Evolutionary conservation across 768 basidiomycete genomes (phyloP).

Genomic region (Suillus occidentalis): DNA sequence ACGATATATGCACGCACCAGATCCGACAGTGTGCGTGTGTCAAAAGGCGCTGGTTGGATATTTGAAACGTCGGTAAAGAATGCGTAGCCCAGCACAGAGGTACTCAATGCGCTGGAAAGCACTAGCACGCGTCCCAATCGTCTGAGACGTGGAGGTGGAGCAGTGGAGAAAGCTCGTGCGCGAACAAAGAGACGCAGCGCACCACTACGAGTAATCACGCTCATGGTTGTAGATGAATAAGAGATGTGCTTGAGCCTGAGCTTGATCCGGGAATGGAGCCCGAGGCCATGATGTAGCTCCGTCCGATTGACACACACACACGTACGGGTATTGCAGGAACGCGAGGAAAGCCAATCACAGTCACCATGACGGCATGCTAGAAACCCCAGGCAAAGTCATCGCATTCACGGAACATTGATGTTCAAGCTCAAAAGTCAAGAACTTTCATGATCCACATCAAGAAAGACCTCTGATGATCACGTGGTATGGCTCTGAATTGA

Average conservation of each 20-base stretch:
- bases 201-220: neutral
- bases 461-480: too few species aligned
- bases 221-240: neutral
- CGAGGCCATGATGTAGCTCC: neutral
- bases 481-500: too few species aligned
- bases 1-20: slow-evolving; percentile 68
- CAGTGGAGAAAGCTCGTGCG: neutral
- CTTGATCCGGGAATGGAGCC: neutral
- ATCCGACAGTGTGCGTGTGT: slow-evolving; percentile 1
- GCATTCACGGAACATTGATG: neutral
- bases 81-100: neutral
- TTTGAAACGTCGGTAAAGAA: neutral
- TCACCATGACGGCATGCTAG: neutral
- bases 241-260: neutral
- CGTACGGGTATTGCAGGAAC: neutral
- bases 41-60: neutral
- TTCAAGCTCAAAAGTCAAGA: too few species aligned
- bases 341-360: neutral
- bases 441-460: too few species aligned
- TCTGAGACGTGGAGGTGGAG: neutral
- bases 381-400: neutral
- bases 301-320: neutral
- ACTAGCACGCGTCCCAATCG: neutral
- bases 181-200: neutral
- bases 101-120: slow-evolving; percentile 2